Base-by-base conservation (phyloP, 257 asterid genomes). In the Fraxinus cuspidata region DNA sequence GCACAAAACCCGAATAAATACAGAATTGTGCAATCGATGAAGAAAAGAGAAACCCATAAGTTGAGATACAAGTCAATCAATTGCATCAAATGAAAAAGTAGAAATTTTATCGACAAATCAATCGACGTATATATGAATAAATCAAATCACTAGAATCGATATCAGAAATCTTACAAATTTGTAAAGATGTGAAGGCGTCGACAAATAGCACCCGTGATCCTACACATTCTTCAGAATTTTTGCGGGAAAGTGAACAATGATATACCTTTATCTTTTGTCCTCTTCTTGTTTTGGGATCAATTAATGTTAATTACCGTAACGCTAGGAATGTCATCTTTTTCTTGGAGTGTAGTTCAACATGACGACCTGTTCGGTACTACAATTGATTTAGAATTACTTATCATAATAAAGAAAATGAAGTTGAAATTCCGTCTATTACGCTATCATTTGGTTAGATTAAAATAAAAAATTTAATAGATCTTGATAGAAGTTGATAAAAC, bases 221-320 rank as follows among this genome's bases (percentile, higher is more conserved):
- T 76, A 10, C 68, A 60, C 68, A 25, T 38, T 38, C 44, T 60
- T 60, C 68, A 74, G 75, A 65, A 73, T 74, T 80, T 78, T 82
- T 82, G 88, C 86, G 85, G 90, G 88, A 81, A 72, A 53, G 81
- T 68, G 60, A 56, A 2, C 35, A 4, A 32, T 32, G 65, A 56
- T n/a, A 56, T n/a, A 2, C 65, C 65, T 19, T 21, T 56, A 56
- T 21, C 21, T 56, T 56, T 6, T 21, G 28, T 19, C 65, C 5
- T n/a, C 7, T 5, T 3, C 23, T 8, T 56, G 63, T 19, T 53
- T 53, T 1, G 65, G 9, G 11, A 56, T 9, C 29, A 9, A 60
- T 60, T 60, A 21, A 60, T 18, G 23, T 60, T 60, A 21, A 60
- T 18, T 51, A 18, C 21, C 3, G 18, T 16, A 42, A 44, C 51